phyloP scores from a whole-genome alignment of 1,139 yeast genomes.

The Barnettozyma hawaiiensis region DNA sequence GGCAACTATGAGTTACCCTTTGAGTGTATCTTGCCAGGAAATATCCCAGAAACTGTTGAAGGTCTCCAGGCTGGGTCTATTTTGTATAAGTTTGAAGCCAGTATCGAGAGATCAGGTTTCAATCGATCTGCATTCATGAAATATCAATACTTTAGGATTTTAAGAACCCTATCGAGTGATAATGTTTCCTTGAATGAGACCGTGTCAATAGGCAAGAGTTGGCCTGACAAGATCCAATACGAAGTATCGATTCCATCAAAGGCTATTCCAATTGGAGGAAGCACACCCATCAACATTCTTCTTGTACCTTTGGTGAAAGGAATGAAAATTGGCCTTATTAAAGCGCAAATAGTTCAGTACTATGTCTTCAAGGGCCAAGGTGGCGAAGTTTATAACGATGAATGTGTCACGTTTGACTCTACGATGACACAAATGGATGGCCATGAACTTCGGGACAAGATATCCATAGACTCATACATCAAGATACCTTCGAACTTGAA shows the following conservation, averaged over 20 bases:
- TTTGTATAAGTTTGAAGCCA: slow-evolving; percentile 49
- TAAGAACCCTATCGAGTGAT: slow-evolving; percentile 50
- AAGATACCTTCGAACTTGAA: slow-evolving; percentile 48
- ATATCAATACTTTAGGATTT: slow-evolving; percentile 40
- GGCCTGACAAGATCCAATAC: slow-evolving; percentile 64
- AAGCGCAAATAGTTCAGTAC: slow-evolving; percentile 49
- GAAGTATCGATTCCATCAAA: slow-evolving; percentile 50
- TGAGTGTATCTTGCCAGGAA: slow-evolving; percentile 48
- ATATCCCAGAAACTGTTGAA: slow-evolving; percentile 61
- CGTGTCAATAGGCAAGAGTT: slow-evolving; percentile 53
- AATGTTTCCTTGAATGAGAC: slow-evolving; percentile 47
- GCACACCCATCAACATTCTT: slow-evolving; percentile 45
- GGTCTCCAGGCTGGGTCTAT: slow-evolving; percentile 54
- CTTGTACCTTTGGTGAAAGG: slow-evolving; percentile 60
- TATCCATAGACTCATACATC: slow-evolving; percentile 45
- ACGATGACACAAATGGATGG: slow-evolving; percentile 34
- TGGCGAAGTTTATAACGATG: slow-evolving; percentile 37
- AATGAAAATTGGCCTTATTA: slow-evolving; percentile 41
- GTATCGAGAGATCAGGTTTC: slow-evolving; percentile 44
- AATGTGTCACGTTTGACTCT: slow-evolving; percentile 37
- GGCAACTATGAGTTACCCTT: slow-evolving; percentile 71
- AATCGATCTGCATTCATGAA: slow-evolving; percentile 25
- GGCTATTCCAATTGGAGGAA: slow-evolving; percentile 58
- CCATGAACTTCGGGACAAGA: slow-evolving; percentile 39
- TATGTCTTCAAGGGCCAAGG: slow-evolving; percentile 37